These are phyloP conservation scores for Puccinia brachypodii DNA, from an alignment of 1,284 basidiomycete species.

Conservation along the genomic window DNA sequence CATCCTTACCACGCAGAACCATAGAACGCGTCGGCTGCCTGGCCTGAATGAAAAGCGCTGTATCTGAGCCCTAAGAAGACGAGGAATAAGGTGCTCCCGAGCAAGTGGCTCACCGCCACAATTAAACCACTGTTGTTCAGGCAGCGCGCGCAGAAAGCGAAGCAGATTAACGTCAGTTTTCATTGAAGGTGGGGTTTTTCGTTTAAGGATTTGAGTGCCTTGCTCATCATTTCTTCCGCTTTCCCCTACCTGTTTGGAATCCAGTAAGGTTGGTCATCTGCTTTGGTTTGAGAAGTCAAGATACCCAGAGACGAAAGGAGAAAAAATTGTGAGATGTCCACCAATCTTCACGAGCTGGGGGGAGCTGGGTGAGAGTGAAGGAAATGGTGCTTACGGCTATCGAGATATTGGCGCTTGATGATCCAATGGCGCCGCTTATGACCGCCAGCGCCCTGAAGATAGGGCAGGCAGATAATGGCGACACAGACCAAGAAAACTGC, in stretches of 20 bases:
- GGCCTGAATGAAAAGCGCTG: neutral
- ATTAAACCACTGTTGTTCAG: neutral
- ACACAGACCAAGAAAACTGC: neutral
- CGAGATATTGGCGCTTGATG: conserved; percentile 1
- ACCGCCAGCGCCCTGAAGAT: neutral
- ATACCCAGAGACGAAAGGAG: neutral
- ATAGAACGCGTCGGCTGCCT: neutral
- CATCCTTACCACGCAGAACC: conserved; percentile 1
- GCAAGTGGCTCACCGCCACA: neutral
- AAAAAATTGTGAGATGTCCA: neutral
- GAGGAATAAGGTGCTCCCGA: conserved; percentile 8
- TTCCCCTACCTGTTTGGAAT: conserved; percentile 1
- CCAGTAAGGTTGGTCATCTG: conserved; percentile 19
- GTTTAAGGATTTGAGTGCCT: neutral
- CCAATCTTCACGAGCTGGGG: no score
- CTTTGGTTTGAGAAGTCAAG: neutral
- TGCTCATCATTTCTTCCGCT: no score
- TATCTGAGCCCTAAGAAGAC: conserved; percentile 9
- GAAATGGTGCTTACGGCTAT: neutral
- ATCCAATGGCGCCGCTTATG: neutral
- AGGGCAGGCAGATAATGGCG: conserved; percentile 3
- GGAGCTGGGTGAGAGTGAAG: neutral
- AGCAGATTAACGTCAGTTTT: neutral
- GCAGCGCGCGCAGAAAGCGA: neutral
- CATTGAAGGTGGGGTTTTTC: no score